Evolutionary conservation across 306 rosid species (phyloP).

Genomic region (Dicorynia guianensis): DNA sequence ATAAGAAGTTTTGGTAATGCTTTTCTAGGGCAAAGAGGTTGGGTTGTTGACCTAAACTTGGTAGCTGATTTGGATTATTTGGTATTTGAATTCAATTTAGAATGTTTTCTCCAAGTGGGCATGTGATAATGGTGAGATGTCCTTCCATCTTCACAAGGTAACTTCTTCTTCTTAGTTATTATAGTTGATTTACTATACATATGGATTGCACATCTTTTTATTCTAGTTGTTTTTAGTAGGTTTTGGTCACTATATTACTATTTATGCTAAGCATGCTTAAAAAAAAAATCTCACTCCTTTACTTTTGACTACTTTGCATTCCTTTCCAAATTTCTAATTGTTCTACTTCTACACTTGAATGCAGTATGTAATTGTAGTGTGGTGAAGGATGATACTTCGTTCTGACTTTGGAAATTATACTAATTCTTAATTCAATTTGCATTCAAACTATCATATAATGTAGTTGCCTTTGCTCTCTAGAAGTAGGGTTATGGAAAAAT

Average conservation of each 20-base stretch:
- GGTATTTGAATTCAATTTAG: constrained; percentile 35
- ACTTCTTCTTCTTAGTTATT: constrained; percentile 15
- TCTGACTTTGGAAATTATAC: neutral
- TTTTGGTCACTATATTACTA: neutral
- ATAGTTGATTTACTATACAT: constrained; percentile 21
- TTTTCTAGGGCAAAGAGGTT: constrained; percentile 38
- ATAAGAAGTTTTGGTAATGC: neutral
- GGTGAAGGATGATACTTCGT: constrained; percentile 1
- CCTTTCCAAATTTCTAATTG: neutral
- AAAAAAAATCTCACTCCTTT: neutral
- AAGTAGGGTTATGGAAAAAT: constrained; percentile 87
- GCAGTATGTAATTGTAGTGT: constrained; percentile 16
- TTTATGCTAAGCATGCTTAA: neutral
- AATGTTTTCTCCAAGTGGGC: constrained; percentile 41
- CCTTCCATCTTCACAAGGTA: constrained; percentile 99
- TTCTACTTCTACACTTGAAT: neutral
- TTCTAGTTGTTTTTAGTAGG: neutral
- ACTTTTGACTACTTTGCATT: neutral
- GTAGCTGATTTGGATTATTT: constrained; percentile 40
- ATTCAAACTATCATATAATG: constrained; percentile 43
- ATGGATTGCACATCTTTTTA: too few relatives aligned
- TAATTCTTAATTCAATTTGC: constrained; percentile 26
- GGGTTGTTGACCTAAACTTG: constrained; percentile 78
- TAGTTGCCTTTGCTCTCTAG: constrained; percentile 99
- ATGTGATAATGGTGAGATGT: constrained; percentile 71